Conservation (phyloP, 139 green algal species). For the Closterium sp. region DNA sequence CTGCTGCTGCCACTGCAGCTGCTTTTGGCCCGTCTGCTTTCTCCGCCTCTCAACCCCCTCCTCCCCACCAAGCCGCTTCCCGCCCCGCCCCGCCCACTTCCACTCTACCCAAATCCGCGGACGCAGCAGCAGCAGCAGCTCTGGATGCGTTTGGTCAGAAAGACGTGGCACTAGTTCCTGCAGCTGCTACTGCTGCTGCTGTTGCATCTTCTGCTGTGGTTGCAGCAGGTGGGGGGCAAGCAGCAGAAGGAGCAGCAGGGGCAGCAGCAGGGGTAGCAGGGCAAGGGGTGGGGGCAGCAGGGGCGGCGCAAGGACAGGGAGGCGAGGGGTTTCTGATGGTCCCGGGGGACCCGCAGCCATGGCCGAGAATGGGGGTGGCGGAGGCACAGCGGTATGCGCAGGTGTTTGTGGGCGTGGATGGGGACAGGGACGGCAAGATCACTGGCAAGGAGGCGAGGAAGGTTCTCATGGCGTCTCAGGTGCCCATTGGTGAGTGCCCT, state of each 20-base stretch:
- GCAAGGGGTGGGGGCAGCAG: not conserved
- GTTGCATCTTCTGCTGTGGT: not conserved
- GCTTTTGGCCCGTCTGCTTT: not conserved
- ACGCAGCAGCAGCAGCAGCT: not conserved
- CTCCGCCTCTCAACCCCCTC: not conserved
- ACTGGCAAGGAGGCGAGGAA: constrained; percentile 24
- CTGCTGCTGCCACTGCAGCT: no score
- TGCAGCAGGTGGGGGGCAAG: not conserved
- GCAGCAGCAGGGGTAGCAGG: not conserved
- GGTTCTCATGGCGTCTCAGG: constrained; percentile 1
- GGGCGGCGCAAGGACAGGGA: not conserved
- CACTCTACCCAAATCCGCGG: not conserved
- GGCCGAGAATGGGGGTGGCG: constrained; percentile 29
- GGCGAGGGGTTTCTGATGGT: constrained; percentile 5
- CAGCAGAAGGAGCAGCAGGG: not conserved
- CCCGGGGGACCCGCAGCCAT: not conserved
- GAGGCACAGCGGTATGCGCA: constrained; percentile 39
- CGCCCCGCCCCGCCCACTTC: not conserved
- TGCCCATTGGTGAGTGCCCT: constrained; percentile 1
- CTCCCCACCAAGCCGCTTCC: not conserved
- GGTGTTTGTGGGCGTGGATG: constrained; percentile 32
- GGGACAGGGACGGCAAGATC: constrained; percentile 37
- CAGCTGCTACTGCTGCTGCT: not conserved
- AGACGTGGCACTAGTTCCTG: not conserved
- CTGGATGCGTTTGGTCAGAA: not conserved